Base-by-base conservation (phyloP, 495 filamentous ascomycete species). In the Annulohypoxylon bovei region DNA sequence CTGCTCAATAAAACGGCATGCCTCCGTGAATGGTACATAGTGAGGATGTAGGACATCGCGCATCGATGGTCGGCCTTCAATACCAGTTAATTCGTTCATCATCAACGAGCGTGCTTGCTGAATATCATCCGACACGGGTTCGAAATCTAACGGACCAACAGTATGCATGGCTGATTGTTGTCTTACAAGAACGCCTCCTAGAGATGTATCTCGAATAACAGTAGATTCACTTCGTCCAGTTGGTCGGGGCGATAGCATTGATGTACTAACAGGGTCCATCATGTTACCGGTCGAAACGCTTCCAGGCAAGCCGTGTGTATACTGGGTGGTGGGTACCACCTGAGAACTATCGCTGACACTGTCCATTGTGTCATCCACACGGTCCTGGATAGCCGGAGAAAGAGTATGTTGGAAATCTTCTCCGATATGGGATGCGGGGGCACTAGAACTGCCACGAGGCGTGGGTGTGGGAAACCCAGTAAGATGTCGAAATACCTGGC, bases 11-110 rank as follows among this genome's bases (percentile, higher is more conserved):
- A 54, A 2, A 14, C 49, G 8, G 9, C 8, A 50, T 3, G 49
- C 52, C 65, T 86, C 82, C 1, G 77, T 60, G 67, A 86, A 85
- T 0, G 84, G 83, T 6, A 85, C 76, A 49, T 80, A 80, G 1
- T 59, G 37, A 0, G 73, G 63, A 37, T 75, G 30, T 14, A 83
- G 44, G n/a, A 80, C 78, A 6, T 75, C 64, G 0, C 75, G 62
- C 4, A 75, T 27, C n/a, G 57, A 71, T 3, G 83, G 82, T 2
- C 62, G n/a, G 9, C 77, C 75, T 11, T 25, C 49, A 1, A 37
- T 35, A 9, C 67, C 67, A 3, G 73, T 75, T 20, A 82, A 62
- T 2, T 49, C 50, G 47, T 79, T 78, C 11, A 82, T 65, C 62
- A 60, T 52, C 3, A 27, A 18, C 0, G 80, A 81, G n/a, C 77